These are phyloP conservation scores for Phytophthora crassamura DNA, from an alignment of 352 stramenopile species.

Conservation along the genomic window DNA sequence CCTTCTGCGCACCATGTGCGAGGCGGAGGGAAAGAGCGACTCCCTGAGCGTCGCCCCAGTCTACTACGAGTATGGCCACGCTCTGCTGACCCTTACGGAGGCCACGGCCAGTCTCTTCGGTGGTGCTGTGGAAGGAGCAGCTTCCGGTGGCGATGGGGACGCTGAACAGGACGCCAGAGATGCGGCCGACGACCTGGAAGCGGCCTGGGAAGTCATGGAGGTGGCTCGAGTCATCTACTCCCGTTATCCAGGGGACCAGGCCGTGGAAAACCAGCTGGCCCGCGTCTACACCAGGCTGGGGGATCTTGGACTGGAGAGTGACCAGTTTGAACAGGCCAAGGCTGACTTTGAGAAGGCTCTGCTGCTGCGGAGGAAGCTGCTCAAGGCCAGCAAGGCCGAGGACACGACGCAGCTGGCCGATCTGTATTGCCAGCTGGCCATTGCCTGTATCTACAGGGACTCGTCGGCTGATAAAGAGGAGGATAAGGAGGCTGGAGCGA, in stretches of 20 bases:
- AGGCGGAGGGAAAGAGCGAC: conserved; percentile 75
- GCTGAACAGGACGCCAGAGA: conserved; percentile 65
- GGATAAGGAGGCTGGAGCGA: conserved; percentile 32
- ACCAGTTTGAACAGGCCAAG: conserved; percentile 80
- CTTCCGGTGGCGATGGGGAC: conserved; percentile 31
- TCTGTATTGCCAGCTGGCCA: conserved; percentile 84
- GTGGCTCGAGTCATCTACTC: conserved; percentile 84
- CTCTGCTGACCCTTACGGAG: conserved; percentile 77
- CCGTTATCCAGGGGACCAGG: conserved; percentile 68
- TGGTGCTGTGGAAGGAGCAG: conserved; percentile 37
- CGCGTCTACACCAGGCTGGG: conserved; percentile 83
- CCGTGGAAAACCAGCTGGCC: conserved; percentile 79
- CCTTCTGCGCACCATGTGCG: conserved; percentile 82
- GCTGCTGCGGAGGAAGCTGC: conserved; percentile 72
- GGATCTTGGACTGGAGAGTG: conserved; percentile 83
- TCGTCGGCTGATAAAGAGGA: conserved; percentile 33
- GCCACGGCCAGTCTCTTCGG: conserved; percentile 69
- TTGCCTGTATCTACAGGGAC: conserved; percentile 87
- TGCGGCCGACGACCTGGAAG: conserved; percentile 75
- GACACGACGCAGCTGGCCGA: conserved; percentile 86
- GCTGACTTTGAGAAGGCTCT: conserved; percentile 84
- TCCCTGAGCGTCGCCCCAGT: conserved; percentile 68
- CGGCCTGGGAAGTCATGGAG: conserved; percentile 90
- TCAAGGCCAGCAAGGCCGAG: conserved; percentile 61
- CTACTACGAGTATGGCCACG: conserved; percentile 89